phyloP scores from a whole-genome alignment of 78 protist genomes.

The Pigoraptor vietnamica region DNA sequence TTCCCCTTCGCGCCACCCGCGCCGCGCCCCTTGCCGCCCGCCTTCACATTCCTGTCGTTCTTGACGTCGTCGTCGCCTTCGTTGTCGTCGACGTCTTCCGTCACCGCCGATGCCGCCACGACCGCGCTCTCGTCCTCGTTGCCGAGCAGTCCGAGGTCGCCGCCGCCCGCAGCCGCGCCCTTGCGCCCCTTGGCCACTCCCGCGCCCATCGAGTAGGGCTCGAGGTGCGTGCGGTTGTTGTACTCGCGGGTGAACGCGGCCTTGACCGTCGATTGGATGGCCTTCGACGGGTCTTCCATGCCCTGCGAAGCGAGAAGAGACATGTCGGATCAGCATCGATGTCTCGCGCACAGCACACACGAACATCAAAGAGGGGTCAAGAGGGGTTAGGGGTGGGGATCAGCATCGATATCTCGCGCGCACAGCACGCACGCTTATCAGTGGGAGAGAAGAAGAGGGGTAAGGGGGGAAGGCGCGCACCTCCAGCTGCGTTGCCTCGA shows the following conservation, averaged over 20 bases:
- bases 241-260: not conserved
- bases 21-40: not conserved
- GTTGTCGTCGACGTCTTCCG: not conserved
- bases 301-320: no score
- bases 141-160: not conserved
- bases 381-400: no score
- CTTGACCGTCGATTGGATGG: not conserved
- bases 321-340: not conserved
- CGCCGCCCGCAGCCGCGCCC: not conserved
- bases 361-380: no score
- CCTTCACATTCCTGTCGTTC: not conserved
- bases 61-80: not conserved
- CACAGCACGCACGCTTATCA: not conserved
- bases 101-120: not conserved
- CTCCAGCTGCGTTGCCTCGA: not conserved
- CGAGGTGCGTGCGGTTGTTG: not conserved
- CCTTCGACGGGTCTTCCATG: not conserved
- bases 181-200: not conserved
- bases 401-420: not conserved
- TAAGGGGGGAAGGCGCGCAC: not conserved
- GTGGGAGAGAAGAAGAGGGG: no score
- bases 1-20: no score
- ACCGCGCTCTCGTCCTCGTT: not conserved
- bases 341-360: not conserved
- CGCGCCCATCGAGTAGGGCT: not conserved